A percentile compares a stretch with the other conserved stretches of the same genome.
Conservation (phyloP, 306 rosid species). For the Cucurbita maxima region DNA sequence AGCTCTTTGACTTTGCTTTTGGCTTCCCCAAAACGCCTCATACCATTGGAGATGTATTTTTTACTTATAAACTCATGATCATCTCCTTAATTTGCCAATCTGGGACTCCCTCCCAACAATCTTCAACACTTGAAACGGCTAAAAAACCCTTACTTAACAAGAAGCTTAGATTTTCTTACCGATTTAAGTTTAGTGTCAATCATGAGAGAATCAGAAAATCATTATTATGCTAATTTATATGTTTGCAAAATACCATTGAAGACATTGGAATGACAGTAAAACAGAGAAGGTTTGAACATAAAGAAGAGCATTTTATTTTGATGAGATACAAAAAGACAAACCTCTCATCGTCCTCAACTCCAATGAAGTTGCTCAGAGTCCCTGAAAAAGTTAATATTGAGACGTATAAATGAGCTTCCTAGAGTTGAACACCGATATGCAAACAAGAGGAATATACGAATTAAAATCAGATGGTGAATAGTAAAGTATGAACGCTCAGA, state of each 20-base stretch:
- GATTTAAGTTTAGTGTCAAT: background rate
- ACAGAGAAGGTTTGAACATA: background rate
- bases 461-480: background rate
- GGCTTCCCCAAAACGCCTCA: too few species aligned
- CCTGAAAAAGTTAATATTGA: slow-evolving; percentile 25
- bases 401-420: slow-evolving; percentile 48
- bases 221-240: background rate
- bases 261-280: background rate
- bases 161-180: background rate
- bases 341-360: slow-evolving; percentile 41
- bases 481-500: background rate
- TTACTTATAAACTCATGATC: too few species aligned
- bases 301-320: background rate
- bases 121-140: too few species aligned
- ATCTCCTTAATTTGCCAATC: too few species aligned
- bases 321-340: slow-evolving; percentile 16
- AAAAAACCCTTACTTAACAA: background rate
- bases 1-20: too few species aligned
- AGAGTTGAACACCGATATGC: background rate
- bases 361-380: slow-evolving; percentile 23
- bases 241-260: background rate
- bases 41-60: too few species aligned
- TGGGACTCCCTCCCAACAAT: too few species aligned
- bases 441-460: background rate
- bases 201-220: background rate